Evolutionary conservation across 169 alveolate species (phyloP).

Genomic region (Plasmodium sp.): DNA sequence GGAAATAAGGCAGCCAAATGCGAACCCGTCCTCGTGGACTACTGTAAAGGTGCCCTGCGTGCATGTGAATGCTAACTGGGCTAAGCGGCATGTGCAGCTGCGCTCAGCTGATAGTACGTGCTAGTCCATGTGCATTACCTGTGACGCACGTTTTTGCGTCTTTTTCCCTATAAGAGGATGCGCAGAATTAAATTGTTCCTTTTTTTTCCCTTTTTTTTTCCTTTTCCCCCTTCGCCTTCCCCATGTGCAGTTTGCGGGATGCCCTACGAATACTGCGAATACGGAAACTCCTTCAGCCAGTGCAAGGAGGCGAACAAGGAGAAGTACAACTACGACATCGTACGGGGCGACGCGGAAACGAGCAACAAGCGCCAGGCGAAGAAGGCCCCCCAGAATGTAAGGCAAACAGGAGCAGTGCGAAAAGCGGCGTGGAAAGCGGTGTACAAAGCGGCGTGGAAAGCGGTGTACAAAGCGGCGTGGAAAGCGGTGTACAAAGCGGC

Average conservation of each 20-base stretch:
- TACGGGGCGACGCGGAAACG: slow-evolving; percentile 3
- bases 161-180: not conserved
- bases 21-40: slow-evolving; percentile 63
- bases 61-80: not conserved
- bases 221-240: not conserved
- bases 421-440: not conserved
- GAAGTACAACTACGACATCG: slow-evolving; percentile 69
- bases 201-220: not conserved
- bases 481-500: no score
- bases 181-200: not conserved
- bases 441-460: not conserved
- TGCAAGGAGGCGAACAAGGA: slow-evolving; percentile 79
- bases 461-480: not conserved
- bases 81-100: not conserved
- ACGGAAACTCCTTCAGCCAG: slow-evolving; percentile 83
- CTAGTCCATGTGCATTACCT: not conserved
- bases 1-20: not conserved
- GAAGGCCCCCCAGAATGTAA: slow-evolving; percentile 28
- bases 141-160: not conserved
- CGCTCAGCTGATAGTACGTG: not conserved
- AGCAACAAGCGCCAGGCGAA: slow-evolving; percentile 30
- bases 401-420: not conserved
- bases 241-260: slow-evolving; percentile 81
- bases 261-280: slow-evolving; percentile 92
- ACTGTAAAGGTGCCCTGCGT: slow-evolving; percentile 49